Evolutionary conservation across 495 filamentous ascomycete species (phyloP).

Genomic region (Lepidopterella palustris): DNA sequence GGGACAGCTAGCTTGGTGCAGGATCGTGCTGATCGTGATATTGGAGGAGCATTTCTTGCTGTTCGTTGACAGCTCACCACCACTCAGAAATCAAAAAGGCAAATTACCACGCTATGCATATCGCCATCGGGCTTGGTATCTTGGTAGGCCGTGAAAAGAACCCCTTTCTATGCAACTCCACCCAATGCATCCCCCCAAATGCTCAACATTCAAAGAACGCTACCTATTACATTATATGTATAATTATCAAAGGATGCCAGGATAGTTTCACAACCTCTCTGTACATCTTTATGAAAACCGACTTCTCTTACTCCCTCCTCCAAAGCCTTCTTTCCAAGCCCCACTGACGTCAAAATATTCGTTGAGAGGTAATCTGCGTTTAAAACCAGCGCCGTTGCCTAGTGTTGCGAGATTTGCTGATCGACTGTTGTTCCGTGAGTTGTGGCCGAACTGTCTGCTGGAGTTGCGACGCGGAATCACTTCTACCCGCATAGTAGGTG

Average conservation of each 20-base stretch:
- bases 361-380: slow-evolving; percentile 66
- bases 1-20: neutral
- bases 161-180: slow-evolving; percentile 6
- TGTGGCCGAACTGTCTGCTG: slow-evolving; percentile 41
- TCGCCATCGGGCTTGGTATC: slow-evolving; percentile 3
- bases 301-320: slow-evolving; percentile 58
- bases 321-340: slow-evolving; percentile 56
- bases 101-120: neutral
- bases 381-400: slow-evolving; percentile 61
- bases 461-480: slow-evolving; percentile 49
- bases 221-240: neutral
- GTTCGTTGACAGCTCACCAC: neutral
- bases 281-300: slow-evolving; percentile 50
- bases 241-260: neutral
- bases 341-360: slow-evolving; percentile 80
- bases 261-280: neutral
- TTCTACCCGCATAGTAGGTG: slow-evolving; percentile 44
- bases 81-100: neutral
- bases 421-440: slow-evolving; percentile 41
- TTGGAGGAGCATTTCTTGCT: neutral
- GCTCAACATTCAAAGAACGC: neutral
- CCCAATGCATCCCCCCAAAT: neutral
- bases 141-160: neutral
- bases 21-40: neutral
- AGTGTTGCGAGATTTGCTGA: slow-evolving; percentile 40